phyloP scores from a whole-genome alignment of 2,329 filamentous ascomycete species.

The Ophiostoma perfectum region DNA sequence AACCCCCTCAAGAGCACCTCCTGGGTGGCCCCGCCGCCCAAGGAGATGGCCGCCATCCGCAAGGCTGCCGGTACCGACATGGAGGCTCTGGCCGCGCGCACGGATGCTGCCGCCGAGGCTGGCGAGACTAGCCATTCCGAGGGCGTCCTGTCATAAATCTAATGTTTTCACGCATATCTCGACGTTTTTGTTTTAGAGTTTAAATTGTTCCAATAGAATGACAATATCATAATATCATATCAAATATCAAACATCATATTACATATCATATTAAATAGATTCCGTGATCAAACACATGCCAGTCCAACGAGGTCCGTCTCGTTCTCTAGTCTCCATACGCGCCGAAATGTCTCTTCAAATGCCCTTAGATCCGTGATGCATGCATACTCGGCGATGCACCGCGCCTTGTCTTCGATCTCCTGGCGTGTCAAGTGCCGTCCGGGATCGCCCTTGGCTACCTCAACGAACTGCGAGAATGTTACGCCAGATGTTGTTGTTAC shows the following conservation, averaged over 20 bases:
- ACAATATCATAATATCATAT: not conserved
- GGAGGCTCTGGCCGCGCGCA: conserved; percentile 19
- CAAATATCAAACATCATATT: not conserved
- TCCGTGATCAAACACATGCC: not conserved
- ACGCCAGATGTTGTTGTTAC: conserved; percentile 7
- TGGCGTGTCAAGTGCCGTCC: conserved; percentile 5
- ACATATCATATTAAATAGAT: not conserved
- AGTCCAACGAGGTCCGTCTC: conserved; percentile 4
- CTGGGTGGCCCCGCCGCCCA: conserved; percentile 21
- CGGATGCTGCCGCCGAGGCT: not conserved
- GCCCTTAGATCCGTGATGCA: not conserved
- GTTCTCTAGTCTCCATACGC: conserved; percentile 15
- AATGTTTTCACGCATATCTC: not conserved
- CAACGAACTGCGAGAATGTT: conserved; percentile 10
- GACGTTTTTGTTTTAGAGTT: not conserved
- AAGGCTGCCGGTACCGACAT: conserved; percentile 21
- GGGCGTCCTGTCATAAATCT: not conserved
- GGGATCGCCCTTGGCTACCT: conserved; percentile 18
- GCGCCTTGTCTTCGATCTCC: conserved; percentile 14
- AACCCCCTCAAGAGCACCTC: conserved; percentile 32
- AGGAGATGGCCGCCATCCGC: conserved; percentile 23
- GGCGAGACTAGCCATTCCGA: not conserved
- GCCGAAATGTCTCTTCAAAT: not conserved
- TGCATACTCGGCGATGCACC: conserved; percentile 12
- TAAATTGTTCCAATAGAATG: not conserved